Evolutionary conservation across 306 rosid species (phyloP).

Genomic region (Sicyos baderoa): DNA sequence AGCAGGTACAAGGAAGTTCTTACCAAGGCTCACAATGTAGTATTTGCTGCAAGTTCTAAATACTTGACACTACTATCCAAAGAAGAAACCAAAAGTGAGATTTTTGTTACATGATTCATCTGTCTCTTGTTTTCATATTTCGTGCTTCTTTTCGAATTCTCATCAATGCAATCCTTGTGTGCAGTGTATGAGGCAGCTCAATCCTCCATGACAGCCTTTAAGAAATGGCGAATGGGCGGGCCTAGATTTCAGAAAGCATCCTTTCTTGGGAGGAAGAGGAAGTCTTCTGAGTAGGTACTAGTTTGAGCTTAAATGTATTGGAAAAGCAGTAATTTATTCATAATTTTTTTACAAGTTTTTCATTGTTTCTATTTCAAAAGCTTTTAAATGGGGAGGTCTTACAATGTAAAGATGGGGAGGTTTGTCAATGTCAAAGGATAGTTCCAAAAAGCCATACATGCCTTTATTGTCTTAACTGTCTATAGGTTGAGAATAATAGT

Average conservation of each 20-base stretch:
- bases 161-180: conserved; percentile 19
- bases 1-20: conserved; percentile 80
- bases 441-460: no score
- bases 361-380: not conserved
- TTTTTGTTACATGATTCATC: conserved; percentile 13
- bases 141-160: conserved; percentile 6
- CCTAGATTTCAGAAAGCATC: conserved; percentile 81
- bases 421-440: no score
- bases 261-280: conserved; percentile 73
- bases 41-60: conserved; percentile 61
- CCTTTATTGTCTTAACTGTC: no score
- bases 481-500: no score
- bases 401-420: no score
- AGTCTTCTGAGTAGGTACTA: conserved; percentile 39
- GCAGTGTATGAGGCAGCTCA: conserved; percentile 91
- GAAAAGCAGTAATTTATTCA: not conserved
- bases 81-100: conserved; percentile 77
- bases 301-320: conserved; percentile 13
- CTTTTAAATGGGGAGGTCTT: no score
- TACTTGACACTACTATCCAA: conserved; percentile 51
- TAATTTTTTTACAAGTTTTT: not conserved
- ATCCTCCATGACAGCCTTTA: conserved; percentile 80
- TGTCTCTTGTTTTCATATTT: conserved; percentile 20
- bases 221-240: conserved; percentile 89
- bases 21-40: conserved; percentile 81